These are phyloP conservation scores for Diaporthe helianthi DNA, from an alignment of 2,329 filamentous ascomycete species.

Conservation along the genomic window DNA sequence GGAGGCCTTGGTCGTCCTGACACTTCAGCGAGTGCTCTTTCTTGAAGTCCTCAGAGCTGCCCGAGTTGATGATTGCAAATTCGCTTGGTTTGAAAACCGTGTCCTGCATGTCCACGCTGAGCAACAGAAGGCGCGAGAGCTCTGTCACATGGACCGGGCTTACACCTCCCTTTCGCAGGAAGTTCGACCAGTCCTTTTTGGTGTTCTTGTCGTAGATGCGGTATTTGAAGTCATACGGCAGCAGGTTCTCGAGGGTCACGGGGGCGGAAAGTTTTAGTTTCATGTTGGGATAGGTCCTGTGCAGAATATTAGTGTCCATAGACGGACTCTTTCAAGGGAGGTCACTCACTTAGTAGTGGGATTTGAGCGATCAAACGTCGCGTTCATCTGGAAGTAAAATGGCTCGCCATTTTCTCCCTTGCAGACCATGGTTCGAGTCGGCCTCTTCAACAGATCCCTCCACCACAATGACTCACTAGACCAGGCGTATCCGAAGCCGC, in stretches of 20 bases:
- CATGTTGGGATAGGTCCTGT: constrained; percentile 90
- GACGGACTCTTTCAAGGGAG: background rate
- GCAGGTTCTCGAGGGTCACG: constrained; percentile 89
- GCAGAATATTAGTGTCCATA: constrained; percentile 42
- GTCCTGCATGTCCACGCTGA: constrained; percentile 97
- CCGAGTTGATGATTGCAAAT: constrained; percentile 95
- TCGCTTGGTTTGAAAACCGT: constrained; percentile 94
- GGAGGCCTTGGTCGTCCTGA: constrained; percentile 83
- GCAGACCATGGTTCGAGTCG: constrained; percentile 87
- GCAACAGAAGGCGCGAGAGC: constrained; percentile 86
- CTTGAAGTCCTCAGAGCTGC: constrained; percentile 84
- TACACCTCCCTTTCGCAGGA: constrained; percentile 92
- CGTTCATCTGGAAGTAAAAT: constrained; percentile 97
- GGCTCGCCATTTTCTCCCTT: constrained; percentile 85
- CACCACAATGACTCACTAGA: constrained; percentile 89
- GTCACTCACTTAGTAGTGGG: constrained; percentile 73
- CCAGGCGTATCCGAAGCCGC: constrained; percentile 97
- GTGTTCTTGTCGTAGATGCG: constrained; percentile 99
- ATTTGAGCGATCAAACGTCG: constrained; percentile 82
- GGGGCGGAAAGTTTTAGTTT: constrained; percentile 89
- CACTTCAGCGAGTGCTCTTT: constrained; percentile 80
- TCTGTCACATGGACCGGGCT: constrained; percentile 98
- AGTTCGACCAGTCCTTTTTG: constrained; percentile 99
- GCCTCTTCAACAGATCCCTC: constrained; percentile 85
- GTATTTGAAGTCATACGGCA: constrained; percentile 99